A percentile compares a stretch with the other conserved stretches of the same genome.
Evolutionary conservation across 805 yeast genomes (phyloP).

Genomic region (Saccharomycopsis fermentans): DNA sequence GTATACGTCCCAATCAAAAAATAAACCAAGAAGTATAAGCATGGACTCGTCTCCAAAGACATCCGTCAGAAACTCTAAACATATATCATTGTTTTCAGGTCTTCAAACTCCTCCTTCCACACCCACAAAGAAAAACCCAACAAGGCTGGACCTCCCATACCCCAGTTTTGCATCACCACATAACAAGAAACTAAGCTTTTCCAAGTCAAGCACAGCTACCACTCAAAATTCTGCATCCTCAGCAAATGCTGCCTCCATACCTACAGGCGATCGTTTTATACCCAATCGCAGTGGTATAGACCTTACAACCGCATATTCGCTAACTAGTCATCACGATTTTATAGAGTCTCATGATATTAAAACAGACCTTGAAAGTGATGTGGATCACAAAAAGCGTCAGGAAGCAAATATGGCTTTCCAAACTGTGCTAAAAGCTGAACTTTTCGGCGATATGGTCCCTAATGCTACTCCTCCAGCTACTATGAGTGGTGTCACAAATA

Average conservation of each 20-base stretch:
- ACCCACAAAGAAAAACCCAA: neutral
- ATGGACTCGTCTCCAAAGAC: neutral
- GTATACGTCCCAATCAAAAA: too few species aligned
- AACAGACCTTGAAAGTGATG: slow-evolving; percentile 39
- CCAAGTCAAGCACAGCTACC: neutral
- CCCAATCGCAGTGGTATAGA: slow-evolving; percentile 84
- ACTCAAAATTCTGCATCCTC: neutral
- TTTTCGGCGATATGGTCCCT: slow-evolving; percentile 82
- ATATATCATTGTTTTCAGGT: neutral
- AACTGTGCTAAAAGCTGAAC: slow-evolving; percentile 75
- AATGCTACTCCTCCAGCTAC: slow-evolving; percentile 22
- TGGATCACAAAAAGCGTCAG: slow-evolving; percentile 58
- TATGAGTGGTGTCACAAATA: slow-evolving; percentile 1
- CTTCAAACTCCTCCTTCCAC: neutral
- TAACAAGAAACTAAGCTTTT: neutral
- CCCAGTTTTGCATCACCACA: neutral
- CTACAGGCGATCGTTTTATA: slow-evolving; percentile 64
- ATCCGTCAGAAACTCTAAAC: neutral
- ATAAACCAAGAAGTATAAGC: neutral
- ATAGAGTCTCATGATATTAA: slow-evolving; percentile 22
- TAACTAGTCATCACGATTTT: slow-evolving; percentile 22
- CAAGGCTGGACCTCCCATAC: neutral
- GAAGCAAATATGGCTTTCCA: slow-evolving; percentile 85
- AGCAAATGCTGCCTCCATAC: slow-evolving; percentile 26
- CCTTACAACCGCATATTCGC: slow-evolving; percentile 68